Evolutionary conservation across 2,329 filamentous ascomycete genomes (phyloP), one percentile per base, ranked within the genome.

Genomic region (Grosmannia huntii): DNA sequence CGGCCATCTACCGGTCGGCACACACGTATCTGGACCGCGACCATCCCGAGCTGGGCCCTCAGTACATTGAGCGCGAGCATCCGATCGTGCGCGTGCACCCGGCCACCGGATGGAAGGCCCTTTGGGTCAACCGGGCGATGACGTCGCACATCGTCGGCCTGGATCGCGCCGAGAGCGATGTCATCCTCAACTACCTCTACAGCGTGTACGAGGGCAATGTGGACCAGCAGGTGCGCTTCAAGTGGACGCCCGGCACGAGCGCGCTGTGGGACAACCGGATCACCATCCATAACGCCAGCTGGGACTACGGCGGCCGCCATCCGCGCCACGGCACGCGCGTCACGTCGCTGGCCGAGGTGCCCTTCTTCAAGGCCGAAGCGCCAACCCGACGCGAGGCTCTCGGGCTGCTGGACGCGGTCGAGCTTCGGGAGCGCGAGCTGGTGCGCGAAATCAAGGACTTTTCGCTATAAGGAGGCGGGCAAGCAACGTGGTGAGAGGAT

Each of bases 181-280:
- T 82, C 0, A 83, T 89, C 16, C 71, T 89, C 11, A 76, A 77
- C 31, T 87, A 88, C 60, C 68, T 89, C 38, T 87, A 75, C 62
- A 76, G 86, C 66, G 84, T 88, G 0, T 88, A 82, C 66, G 85
- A 89, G 70, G 75, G 75, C 61, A 87, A 85, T 59, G 75, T 85
- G 4, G 86, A 89, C 65, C 88, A 88, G 57, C 85, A 89, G 67
- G 76, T 87, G 6, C 77, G 85, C 0, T 89, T 87, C 72, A 81
- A 77, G 65, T 89, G 86, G 86, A 86, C 81, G 0, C 80, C 83
- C 0, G 70, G 76, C 28, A 86, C 84, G 0, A 84, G 80, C 56
- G 86, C 83, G 0, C 70, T 89, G 4, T 89, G 85, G 85, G 85
- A 89, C 65, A 89, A 89, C 64, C 82, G 82, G 46, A 85, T 87